These are phyloP conservation scores for Nowakowskiella sp. DNA, from an alignment of 192 early-diverging fungal genomes.

Conservation along the genomic window DNA sequence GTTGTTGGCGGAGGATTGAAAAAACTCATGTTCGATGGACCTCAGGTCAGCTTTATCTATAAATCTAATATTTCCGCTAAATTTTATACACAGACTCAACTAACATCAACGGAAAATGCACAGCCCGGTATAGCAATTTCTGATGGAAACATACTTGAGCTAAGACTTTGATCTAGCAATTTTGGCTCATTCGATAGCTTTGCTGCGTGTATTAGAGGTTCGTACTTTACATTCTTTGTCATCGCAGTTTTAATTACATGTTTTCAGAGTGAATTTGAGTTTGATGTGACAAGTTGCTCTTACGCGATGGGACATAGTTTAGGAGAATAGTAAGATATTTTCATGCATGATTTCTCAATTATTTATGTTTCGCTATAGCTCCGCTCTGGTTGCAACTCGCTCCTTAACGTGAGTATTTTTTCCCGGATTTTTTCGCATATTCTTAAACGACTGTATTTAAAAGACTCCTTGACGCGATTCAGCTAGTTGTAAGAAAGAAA, in stretches of 20 bases:
- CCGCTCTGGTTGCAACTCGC: conserved; percentile 39
- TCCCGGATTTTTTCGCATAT: not conserved
- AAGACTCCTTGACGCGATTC: conserved; percentile 72
- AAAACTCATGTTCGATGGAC: conserved; percentile 81
- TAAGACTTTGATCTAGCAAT: conserved; percentile 51
- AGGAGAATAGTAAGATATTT: conserved; percentile 74
- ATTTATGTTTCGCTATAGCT: conserved; percentile 12
- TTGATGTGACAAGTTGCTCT: conserved; percentile 65
- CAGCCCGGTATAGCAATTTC: conserved; percentile 56
- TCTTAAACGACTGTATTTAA: conserved; percentile 1
- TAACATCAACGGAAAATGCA: conserved; percentile 66
- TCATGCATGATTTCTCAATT: conserved; percentile 44
- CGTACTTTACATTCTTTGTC: not conserved
- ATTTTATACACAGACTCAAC: conserved; percentile 23
- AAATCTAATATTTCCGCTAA: conserved; percentile 4
- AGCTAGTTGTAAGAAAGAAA: conserved; percentile 56
- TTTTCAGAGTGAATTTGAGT: conserved; percentile 59
- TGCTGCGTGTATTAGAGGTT: conserved; percentile 72
- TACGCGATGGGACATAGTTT: conserved; percentile 87
- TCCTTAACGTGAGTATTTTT: conserved; percentile 31
- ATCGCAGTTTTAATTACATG: not conserved
- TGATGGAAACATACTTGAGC: not conserved
- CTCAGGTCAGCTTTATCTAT: conserved; percentile 35
- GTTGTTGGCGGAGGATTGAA: conserved; percentile 64
- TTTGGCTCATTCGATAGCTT: conserved; percentile 80